These are phyloP conservation scores for Solanum raphanifolium DNA, from an alignment of 257 asterid species.

Conservation along the genomic window DNA sequence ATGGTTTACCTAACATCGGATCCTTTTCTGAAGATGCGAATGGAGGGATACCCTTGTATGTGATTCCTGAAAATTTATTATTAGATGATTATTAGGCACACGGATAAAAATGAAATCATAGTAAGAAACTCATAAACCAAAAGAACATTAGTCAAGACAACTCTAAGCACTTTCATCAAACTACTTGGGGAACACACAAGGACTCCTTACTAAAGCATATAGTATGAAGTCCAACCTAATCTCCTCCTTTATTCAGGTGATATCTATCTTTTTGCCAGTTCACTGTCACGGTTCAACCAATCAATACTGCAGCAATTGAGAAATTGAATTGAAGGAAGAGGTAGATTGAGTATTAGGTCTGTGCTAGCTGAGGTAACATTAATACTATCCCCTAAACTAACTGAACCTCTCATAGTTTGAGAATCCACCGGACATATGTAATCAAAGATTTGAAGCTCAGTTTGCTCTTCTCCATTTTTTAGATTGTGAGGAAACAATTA, in stretches of 20 bases:
- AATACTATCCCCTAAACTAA: not conserved
- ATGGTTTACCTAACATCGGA: constrained; percentile 59
- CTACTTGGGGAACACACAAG: not conserved
- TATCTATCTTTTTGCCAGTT: not conserved
- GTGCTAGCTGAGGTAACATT: not conserved
- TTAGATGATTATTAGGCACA: not conserved
- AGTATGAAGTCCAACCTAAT: not conserved
- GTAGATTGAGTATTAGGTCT: not conserved
- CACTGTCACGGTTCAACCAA: not conserved
- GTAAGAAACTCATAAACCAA: not conserved
- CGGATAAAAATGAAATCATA: constrained; percentile 6
- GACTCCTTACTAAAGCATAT: not conserved
- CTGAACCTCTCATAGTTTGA: not conserved
- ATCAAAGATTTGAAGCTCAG: not conserved
- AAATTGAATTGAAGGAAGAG: not conserved
- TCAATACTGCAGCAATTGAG: not conserved
- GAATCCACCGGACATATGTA: not conserved
- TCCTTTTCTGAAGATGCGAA: constrained; percentile 89
- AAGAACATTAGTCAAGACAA: not conserved
- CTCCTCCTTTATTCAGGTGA: not conserved
- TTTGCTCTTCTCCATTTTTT: not conserved
- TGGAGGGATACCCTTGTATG: constrained; percentile 92
- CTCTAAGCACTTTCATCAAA: not conserved
- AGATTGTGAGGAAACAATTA: not conserved
- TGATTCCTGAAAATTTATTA: constrained; percentile 64